phyloP scores from a whole-genome alignment of 2,329 filamentous ascomycete species.

The Fusarium tupiense region DNA sequence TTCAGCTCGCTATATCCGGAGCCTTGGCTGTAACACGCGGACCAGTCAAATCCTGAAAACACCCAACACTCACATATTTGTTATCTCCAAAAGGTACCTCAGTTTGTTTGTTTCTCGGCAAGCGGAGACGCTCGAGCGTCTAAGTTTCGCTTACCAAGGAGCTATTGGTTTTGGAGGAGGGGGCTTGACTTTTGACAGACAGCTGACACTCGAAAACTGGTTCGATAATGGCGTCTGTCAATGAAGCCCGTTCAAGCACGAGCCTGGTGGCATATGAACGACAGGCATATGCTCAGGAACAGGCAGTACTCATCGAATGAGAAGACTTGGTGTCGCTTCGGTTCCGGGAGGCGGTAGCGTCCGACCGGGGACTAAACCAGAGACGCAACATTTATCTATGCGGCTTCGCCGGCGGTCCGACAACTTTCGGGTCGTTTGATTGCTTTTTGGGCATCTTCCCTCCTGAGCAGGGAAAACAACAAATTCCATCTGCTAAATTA shows the following conservation, averaged over 20 bases:
- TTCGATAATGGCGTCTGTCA: neutral
- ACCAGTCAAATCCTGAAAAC: neutral
- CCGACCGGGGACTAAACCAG: conserved; percentile 7
- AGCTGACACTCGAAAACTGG: conserved; percentile 22
- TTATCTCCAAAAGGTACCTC: neutral
- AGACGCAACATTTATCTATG: neutral
- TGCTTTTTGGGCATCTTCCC: neutral
- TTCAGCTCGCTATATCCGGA: neutral
- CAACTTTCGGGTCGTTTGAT: conserved; percentile 24
- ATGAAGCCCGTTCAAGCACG: conserved; percentile 10
- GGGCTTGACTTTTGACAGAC: neutral
- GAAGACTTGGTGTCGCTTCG: conserved; percentile 8
- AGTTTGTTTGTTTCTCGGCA: neutral
- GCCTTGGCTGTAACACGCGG: neutral
- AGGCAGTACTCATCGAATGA: conserved; percentile 10
- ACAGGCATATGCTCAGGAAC: conserved; percentile 25
- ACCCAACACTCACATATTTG: neutral
- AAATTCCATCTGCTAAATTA: neutral
- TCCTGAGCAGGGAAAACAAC: neutral
- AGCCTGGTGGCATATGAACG: conserved; percentile 22
- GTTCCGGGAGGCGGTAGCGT: conserved; percentile 18
- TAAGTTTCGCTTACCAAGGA: neutral
- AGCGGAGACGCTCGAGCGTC: neutral
- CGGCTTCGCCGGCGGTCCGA: conserved; percentile 20
- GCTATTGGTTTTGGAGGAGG: neutral